Conservation (phyloP, 805 yeast species). For the Hermanozyma aechmeae region DNA sequence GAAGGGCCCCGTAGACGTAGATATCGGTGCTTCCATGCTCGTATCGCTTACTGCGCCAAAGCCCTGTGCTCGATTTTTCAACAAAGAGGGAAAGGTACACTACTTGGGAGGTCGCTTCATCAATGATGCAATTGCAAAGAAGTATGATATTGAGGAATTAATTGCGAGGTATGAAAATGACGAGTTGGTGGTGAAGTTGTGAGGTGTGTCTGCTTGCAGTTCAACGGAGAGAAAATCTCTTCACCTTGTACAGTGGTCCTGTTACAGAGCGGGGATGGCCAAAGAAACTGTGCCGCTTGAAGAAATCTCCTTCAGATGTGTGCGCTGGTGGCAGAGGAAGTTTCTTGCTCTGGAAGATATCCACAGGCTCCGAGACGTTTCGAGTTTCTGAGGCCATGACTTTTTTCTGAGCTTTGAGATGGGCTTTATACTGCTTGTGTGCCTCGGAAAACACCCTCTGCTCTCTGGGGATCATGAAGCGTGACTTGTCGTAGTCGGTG, state of each 20-base stretch:
- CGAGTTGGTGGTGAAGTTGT: slow-evolving; percentile 29
- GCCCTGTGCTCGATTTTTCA: slow-evolving; percentile 58
- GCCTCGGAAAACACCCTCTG: no score
- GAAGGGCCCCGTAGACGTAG: slow-evolving; percentile 41
- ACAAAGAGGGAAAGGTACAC: slow-evolving; percentile 36
- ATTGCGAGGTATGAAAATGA: slow-evolving; percentile 19
- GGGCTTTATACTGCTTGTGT: no score
- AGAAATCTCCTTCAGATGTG: not conserved
- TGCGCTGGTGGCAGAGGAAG: no score
- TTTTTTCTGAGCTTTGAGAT: no score
- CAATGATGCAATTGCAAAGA: slow-evolving; percentile 52
- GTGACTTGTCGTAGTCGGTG: slow-evolving; percentile 11
- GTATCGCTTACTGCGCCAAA: slow-evolving; percentile 92
- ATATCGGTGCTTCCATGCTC: slow-evolving; percentile 54
- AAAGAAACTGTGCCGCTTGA: not conserved
- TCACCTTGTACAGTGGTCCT: not conserved
- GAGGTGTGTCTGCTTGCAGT: no score
- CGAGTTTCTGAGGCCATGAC: no score
- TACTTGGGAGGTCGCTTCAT: slow-evolving; percentile 90
- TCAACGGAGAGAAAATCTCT: not conserved
- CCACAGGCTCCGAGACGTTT: no score
- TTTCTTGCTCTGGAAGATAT: no score
- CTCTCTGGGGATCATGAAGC: slow-evolving; percentile 9
- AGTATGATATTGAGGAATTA: slow-evolving; percentile 57
- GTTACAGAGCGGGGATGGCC: not conserved